Evolutionary conservation across 2,329 filamentous ascomycete species (phyloP), one percentile per base, ranked within the genome.

Genomic region (Fusarium aywerte): DNA sequence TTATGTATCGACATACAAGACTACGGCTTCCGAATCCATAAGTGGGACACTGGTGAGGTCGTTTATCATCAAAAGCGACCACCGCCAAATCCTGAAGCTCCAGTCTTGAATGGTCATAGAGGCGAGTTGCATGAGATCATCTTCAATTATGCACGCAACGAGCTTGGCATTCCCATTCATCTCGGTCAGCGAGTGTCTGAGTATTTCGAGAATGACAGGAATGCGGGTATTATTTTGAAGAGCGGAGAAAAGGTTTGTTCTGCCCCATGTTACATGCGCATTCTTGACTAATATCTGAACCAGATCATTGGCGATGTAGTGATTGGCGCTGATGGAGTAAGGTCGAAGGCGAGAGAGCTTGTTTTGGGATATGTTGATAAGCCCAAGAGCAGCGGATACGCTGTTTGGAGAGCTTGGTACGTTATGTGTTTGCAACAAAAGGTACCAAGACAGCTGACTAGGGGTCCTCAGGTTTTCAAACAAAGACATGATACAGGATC

Each of bases 41-140:
- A 69, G 25, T 71, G 43, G 47, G 68, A 56, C 10, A 70, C 58
- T 6, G 68, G 68, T 8, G 87, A 89, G 73, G 81, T 88, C 12
- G 82, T 89, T 21, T 82, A 85, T 55, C 86, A 87, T 58, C 87
- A 89, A 58, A 82, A 84, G 11, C 49, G 66, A 12, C 42, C 58
- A 0, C 69, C 69, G 7, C 69, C 69, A 0, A 68, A 42, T 3
- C 60, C 53, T 2, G 60, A 70, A n/a, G 52, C 69, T 9, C 69
- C 69, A 2, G 55, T 70, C 0, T 25, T 70, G 33, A 68, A 67
- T 13, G 68, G 68, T 0, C 68, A 70, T 25, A 43, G 68, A 15
- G 68, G 68, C 7, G 61, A 62, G 15, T 2, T 70, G 5, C 68
- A 70, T 16, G 48, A 61, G 12, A 35, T 70, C 13, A 62, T 70